A percentile compares a stretch with the other conserved stretches of the same genome.
These are phyloP conservation scores for Miscanthus lutarioriparius DNA, from an alignment of 176 grass and related monocot species.

Conservation along the genomic window DNA sequence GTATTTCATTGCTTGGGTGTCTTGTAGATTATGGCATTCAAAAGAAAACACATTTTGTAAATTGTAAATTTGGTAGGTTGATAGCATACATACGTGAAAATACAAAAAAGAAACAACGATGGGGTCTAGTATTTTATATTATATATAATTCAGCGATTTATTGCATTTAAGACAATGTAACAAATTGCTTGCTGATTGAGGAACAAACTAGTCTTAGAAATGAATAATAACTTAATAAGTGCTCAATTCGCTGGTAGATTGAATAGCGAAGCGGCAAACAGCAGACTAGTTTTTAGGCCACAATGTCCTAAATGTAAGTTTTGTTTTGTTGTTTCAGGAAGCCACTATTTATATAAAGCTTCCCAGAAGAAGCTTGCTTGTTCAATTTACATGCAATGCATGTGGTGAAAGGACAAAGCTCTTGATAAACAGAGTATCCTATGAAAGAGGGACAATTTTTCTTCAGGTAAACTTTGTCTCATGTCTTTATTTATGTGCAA, in stretches of 20 bases:
- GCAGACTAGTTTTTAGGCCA: neutral
- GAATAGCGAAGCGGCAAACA: neutral
- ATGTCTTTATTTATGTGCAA: slow-evolving; percentile 11
- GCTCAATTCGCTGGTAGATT: neutral
- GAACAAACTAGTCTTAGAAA: slow-evolving; percentile 1
- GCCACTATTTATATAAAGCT: slow-evolving; percentile 63
- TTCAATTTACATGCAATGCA: slow-evolving; percentile 87
- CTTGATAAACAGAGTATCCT: slow-evolving; percentile 73
- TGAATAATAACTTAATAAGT: neutral
- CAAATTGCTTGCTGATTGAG: slow-evolving; percentile 1
- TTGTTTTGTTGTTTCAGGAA: slow-evolving; percentile 48
- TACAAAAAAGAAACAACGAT: neutral
- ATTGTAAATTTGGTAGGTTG: neutral
- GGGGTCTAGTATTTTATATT: neutral
- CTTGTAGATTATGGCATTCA: neutral
- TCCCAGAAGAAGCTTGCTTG: slow-evolving; percentile 86
- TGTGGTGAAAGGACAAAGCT: slow-evolving; percentile 80
- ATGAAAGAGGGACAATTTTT: slow-evolving; percentile 92
- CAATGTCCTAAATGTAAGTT: neutral
- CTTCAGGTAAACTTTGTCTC: slow-evolving; percentile 65
- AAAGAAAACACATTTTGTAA: slow-evolving; percentile 10
- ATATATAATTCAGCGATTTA: neutral
- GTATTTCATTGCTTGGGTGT: neutral
- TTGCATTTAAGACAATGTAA: neutral
- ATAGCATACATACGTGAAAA: slow-evolving; percentile 18